phyloP scores from a whole-genome alignment of 257 asterid species.

The Fraxinus americana region DNA sequence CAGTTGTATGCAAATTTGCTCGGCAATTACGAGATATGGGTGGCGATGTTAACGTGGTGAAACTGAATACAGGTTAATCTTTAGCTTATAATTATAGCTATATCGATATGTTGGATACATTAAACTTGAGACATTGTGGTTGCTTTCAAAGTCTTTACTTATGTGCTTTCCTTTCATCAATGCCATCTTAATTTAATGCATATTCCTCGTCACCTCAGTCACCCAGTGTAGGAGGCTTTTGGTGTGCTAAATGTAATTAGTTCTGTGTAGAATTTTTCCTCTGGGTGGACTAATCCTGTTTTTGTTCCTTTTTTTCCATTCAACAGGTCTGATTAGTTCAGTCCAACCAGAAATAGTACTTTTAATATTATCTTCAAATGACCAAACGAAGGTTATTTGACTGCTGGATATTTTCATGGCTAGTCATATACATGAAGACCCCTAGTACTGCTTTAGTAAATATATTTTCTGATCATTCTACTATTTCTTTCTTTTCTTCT shows the following conservation, averaged over 20 bases:
- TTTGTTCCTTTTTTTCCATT: background rate
- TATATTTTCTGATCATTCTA: background rate
- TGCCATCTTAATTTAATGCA: background rate
- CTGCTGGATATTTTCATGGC: background rate
- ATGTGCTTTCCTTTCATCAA: background rate
- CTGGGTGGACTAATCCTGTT: background rate
- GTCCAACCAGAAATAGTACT: background rate
- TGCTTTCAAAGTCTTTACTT: background rate
- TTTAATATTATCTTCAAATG: background rate
- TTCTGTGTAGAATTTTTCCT: background rate
- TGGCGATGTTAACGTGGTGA: conserved; percentile 60
- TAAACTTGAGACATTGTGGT: background rate
- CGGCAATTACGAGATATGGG: conserved; percentile 65
- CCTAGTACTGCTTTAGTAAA: background rate
- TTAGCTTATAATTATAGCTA: background rate
- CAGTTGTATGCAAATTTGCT: conserved; percentile 57
- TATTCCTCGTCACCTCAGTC: background rate
- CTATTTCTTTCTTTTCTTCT: background rate
- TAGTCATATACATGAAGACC: background rate
- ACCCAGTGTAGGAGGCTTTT: background rate
- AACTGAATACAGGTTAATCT: conserved; percentile 60
- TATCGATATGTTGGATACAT: background rate
- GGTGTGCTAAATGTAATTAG: background rate
- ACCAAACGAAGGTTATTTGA: background rate
- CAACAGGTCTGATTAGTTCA: background rate